Percentiles rank a stretch among this genome's conserved stretches.
Evolutionary conservation across 2,329 filamentous ascomycete genomes (phyloP).

Genomic region (Clathrospora elynae): DNA sequence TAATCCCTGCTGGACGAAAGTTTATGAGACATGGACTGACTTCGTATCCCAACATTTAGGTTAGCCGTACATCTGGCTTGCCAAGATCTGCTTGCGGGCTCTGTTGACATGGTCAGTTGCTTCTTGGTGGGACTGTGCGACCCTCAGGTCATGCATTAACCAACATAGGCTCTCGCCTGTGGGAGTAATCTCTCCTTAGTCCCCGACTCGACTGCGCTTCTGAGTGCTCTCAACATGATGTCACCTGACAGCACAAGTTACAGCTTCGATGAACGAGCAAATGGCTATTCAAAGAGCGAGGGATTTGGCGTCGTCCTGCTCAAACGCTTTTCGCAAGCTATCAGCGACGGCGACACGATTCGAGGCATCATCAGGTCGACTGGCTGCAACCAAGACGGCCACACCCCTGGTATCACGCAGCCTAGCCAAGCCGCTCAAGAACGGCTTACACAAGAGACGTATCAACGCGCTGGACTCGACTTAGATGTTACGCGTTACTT

Average conservation of each 20-base stretch:
- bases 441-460: slow-evolving; percentile 36
- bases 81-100: slow-evolving; percentile 17
- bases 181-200: slow-evolving; percentile 22
- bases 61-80: slow-evolving; percentile 33
- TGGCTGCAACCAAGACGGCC: slow-evolving; percentile 28
- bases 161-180: slow-evolving; percentile 16
- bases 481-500: slow-evolving; percentile 30
- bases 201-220: slow-evolving; percentile 14
- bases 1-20: too few species aligned
- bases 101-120: slow-evolving; percentile 16
- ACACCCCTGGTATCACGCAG: slow-evolving; percentile 24
- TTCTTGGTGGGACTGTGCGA: background rate
- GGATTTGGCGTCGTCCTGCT: slow-evolving; percentile 51
- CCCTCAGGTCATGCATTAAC: background rate
- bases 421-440: slow-evolving; percentile 53
- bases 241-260: slow-evolving; percentile 38
- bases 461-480: slow-evolving; percentile 45
- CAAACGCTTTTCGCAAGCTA: slow-evolving; percentile 24
- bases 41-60: too few species aligned
- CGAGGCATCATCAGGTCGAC: slow-evolving; percentile 35
- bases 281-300: slow-evolving; percentile 68
- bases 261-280: slow-evolving; percentile 58
- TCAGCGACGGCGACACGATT: slow-evolving; percentile 34
- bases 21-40: too few species aligned
- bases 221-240: slow-evolving; percentile 25